phyloP scores from a whole-genome alignment of 305 asterid species.

The Fraxinus velutina region DNA sequence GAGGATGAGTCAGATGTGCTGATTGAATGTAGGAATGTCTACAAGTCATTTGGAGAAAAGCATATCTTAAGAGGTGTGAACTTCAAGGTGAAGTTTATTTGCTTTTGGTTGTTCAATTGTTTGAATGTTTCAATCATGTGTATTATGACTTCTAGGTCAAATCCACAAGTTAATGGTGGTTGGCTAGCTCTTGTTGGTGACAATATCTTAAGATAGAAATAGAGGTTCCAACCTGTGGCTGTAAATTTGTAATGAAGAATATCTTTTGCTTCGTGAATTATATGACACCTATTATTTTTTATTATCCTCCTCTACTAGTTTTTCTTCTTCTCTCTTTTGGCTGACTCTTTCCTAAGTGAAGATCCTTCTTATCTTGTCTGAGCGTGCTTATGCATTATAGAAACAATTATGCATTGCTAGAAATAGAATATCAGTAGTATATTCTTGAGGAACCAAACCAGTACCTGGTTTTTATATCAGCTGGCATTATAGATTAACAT shows the following conservation, averaged over 20 bases:
- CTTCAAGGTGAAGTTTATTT: conserved; percentile 65
- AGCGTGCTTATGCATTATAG: neutral
- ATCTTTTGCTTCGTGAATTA: neutral
- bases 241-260: neutral
- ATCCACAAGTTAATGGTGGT: neutral
- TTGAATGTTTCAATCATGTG: neutral
- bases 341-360: neutral
- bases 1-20: conserved; percentile 70
- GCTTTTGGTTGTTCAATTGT: neutral
- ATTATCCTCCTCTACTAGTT: neutral
- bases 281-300: neutral
- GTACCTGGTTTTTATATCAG: neutral
- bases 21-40: conserved; percentile 82
- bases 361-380: neutral
- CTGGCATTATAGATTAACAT: neutral
- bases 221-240: neutral
- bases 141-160: neutral
- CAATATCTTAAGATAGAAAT: neutral
- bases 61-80: conserved; percentile 89
- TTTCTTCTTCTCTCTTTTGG: neutral
- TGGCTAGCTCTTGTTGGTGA: neutral
- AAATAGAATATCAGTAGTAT: neutral
- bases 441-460: neutral
- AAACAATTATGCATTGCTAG: neutral
- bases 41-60: conserved; percentile 93